These are phyloP conservation scores for Ustilago trichophora DNA, from an alignment of 1,284 basidiomycete genomes.

Conservation along the genomic window DNA sequence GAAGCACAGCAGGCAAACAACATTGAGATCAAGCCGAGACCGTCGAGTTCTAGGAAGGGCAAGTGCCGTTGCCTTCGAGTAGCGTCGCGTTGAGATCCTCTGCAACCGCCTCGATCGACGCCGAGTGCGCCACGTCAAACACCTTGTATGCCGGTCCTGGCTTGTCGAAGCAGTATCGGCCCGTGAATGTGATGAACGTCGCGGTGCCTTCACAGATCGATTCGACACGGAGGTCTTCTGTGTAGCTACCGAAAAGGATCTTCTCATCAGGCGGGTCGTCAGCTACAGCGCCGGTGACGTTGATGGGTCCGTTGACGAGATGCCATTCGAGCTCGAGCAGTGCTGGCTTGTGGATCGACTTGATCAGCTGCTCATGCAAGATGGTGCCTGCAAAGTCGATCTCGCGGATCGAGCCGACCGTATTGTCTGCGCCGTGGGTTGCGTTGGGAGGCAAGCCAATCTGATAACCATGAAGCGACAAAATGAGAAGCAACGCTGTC, in stretches of 20 bases:
- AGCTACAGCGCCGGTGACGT: conserved; percentile 28
- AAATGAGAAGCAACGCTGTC: too few relatives aligned
- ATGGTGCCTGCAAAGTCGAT: conserved; percentile 32
- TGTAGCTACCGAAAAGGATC: conserved; percentile 30
- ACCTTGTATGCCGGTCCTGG: conserved; percentile 28
- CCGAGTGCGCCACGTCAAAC: conserved; percentile 24
- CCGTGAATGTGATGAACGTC: conserved; percentile 30
- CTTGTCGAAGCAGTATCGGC: conserved; percentile 32
- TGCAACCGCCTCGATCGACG: conserved; percentile 23
- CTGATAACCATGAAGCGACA: too few relatives aligned
- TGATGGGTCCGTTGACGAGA: conserved; percentile 30
- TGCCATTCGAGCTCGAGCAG: conserved; percentile 32
- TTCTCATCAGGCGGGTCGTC: conserved; percentile 23
- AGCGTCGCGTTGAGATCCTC: conserved; percentile 18
- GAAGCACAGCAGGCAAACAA: too few relatives aligned
- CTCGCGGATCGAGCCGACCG: conserved; percentile 22
- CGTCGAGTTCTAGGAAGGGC: conserved; percentile 9
- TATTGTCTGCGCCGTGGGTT: conserved; percentile 19
- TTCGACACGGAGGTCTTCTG: conserved; percentile 27
- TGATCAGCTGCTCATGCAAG: conserved; percentile 32
- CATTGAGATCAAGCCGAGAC: too few relatives aligned
- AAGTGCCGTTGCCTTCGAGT: conserved; percentile 25
- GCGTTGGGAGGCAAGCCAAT: conserved; percentile 26
- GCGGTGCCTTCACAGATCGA: conserved; percentile 20
- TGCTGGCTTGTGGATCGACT: conserved; percentile 16